These are phyloP conservation scores for Cyberlindnera xylosilytica DNA, from an alignment of 805 yeast species.

Conservation along the genomic window DNA sequence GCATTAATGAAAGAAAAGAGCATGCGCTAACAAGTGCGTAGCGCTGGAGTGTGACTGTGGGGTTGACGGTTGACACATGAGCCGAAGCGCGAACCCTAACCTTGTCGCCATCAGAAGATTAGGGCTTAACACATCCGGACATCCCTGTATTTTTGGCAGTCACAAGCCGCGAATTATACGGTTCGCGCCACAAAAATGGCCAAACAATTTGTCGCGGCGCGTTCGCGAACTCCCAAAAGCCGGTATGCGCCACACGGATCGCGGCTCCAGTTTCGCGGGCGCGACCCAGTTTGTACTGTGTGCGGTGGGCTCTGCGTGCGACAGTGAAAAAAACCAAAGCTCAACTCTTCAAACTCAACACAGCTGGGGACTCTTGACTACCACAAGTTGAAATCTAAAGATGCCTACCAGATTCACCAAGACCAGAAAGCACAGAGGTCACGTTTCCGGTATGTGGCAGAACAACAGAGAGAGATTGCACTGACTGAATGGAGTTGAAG, in stretches of 20 bases:
- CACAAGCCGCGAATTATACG: neutral
- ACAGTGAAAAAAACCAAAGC: slow-evolving; percentile 22
- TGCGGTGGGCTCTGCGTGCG: slow-evolving; percentile 2
- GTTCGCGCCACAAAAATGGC: neutral
- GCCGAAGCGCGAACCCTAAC: no score
- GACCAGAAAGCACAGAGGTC: slow-evolving; percentile 99
- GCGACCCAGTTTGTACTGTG: neutral
- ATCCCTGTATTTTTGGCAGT: no score
- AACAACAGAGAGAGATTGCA: neutral
- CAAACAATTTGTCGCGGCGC: neutral
- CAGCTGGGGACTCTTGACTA: slow-evolving; percentile 4
- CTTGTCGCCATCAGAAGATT: no score
- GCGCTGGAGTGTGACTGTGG: no score
- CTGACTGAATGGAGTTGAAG: neutral
- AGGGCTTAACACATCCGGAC: no score
- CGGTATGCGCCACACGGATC: slow-evolving; percentile 2
- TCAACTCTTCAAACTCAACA: slow-evolving; percentile 16
- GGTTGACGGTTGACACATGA: neutral
- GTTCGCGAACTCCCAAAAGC: neutral
- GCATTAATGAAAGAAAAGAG: no score
- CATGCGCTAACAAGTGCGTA: no score
- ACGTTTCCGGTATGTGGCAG: slow-evolving; percentile 91
- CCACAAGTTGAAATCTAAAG: slow-evolving; percentile 33
- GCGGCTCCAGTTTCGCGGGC: neutral
- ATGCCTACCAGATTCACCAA: slow-evolving; percentile 99